Base-by-base conservation (phyloP, 169 alveolate genomes). In the Cardiosporidium cionae region DNA sequence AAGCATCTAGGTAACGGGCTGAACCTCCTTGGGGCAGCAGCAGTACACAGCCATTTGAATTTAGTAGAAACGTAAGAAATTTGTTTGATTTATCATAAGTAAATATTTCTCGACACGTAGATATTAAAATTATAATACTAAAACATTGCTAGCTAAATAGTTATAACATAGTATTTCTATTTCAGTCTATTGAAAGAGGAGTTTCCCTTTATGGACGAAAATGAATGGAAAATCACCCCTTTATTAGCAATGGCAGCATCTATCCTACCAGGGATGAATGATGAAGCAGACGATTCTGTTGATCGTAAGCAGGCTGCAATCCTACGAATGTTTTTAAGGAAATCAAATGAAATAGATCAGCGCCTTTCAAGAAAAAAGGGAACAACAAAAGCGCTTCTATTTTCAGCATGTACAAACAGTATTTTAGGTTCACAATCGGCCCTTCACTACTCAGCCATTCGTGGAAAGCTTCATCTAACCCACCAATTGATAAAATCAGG, bases 391-490 rank as follows among this genome's bases (percentile, higher is more conserved):
- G 65, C 63, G 9, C 77, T 32, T 35, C 68, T 91, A 29, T 68
- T 89, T 34, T 71, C 83, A 52, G 90, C 92, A 3, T 76, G 81
- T 7, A 83, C 96, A 7, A 90, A 86, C 63, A 63, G 71, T 16
- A 65, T 89, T 52, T 80, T 91, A n/a, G 91, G 92, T 7, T 54
- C 87, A 0, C 89, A 89, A 68, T 83, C 91, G 31, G 80, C 89
- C 22, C 76, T 90, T 31, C 96, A 91, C 73, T 86, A 86, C 52
- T 94, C 96, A 25, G 91, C 94, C 33, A 75, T 82, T 54, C 83
- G 84, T 35, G 96, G 96, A 25, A 91, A 91, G 72, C 66, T 70
- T 9, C 73, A 80, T 7, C 68, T 91, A 33, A 86, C 86, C n/a
- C 76, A 87, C 68, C 91, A 88, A 63, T 80, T 91, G 66, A 67